Conservation (phyloP, 2,329 filamentous ascomycete genomes). For the Nemania sp. region DNA sequence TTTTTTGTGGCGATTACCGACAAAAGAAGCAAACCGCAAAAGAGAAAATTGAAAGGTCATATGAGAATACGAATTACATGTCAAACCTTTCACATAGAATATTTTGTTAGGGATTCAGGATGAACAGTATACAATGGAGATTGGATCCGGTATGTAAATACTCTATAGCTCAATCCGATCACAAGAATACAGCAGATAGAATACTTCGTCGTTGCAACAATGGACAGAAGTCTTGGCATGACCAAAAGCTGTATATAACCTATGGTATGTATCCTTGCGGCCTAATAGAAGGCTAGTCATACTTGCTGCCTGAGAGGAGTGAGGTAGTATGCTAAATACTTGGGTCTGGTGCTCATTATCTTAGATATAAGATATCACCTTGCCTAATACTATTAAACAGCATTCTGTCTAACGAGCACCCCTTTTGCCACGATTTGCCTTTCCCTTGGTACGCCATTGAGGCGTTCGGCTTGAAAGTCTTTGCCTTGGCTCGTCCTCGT, state of each 20-base stretch:
- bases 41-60: too few species aligned
- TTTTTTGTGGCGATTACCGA: too few species aligned
- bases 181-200: too few species aligned
- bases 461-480: neutral
- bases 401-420: conserved; percentile 14
- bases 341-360: neutral
- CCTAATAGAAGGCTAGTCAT: neutral
- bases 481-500: neutral
- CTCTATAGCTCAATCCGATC: too few species aligned
- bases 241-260: too few species aligned
- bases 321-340: neutral
- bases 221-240: neutral
- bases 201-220: neutral
- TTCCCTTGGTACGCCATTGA: conserved; percentile 15
- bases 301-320: neutral
- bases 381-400: neutral
- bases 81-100: too few species aligned
- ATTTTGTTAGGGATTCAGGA: too few species aligned
- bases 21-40: too few species aligned
- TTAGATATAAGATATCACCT: neutral
- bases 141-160: too few species aligned
- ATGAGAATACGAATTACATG: too few species aligned
- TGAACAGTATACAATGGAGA: too few species aligned
- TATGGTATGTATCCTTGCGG: neutral
- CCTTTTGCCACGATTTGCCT: conserved; percentile 4